These are phyloP conservation scores for Tetradesmus lagerheimii DNA, from an alignment of 139 green algal genomes.

Conservation along the genomic window DNA sequence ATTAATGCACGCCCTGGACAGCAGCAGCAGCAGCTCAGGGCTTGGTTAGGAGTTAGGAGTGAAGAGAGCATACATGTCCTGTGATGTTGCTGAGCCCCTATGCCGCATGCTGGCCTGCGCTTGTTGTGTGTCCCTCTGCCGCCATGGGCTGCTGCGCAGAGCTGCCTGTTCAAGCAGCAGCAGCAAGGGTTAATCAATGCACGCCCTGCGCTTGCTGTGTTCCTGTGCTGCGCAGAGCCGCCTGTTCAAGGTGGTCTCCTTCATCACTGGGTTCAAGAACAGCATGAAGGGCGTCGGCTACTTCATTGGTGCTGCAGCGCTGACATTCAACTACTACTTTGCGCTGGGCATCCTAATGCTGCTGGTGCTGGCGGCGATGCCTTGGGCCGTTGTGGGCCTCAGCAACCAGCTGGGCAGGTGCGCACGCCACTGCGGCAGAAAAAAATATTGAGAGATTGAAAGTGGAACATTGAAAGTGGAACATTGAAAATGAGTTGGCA, in stretches of 20 bases:
- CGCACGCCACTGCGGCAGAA: background rate
- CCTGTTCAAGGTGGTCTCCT: constrained; percentile 89
- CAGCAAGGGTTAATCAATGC: no score
- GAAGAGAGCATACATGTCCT: background rate
- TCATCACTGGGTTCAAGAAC: constrained; percentile 93
- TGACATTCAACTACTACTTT: constrained; percentile 83
- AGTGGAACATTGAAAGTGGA: no score
- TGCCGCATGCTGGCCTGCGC: background rate
- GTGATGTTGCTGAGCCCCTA: background rate
- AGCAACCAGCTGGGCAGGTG: constrained; percentile 45
- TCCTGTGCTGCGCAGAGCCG: constrained; percentile 39
- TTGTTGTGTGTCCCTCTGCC: background rate
- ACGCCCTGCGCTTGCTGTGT: background rate
- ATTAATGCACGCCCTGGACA: no score
- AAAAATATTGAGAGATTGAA: no score
- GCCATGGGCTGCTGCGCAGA: background rate
- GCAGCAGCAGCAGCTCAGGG: background rate
- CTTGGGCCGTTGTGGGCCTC: constrained; percentile 71
- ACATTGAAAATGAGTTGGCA: no score
- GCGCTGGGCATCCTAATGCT: constrained; percentile 72
- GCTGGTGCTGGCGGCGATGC: constrained; percentile 79
- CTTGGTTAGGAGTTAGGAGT: background rate
- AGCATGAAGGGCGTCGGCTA: constrained; percentile 83
- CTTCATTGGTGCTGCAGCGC: constrained; percentile 82
- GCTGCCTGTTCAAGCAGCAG: no score